Conservation (phyloP, 345 rosid species). For the Rhodamnia rubescens region DNA sequence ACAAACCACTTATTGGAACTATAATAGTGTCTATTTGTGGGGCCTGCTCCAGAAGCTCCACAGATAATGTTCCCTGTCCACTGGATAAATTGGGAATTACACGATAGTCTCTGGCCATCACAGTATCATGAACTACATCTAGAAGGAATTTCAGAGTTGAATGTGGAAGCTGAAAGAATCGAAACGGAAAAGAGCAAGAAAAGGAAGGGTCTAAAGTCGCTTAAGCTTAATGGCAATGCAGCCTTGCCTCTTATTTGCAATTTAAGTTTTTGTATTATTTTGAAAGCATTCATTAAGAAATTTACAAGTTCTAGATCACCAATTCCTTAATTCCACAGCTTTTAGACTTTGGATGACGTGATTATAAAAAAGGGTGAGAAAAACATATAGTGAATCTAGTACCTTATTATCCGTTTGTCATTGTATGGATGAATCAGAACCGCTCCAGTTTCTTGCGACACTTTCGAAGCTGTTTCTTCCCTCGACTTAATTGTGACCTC, state of each 20-base stretch:
- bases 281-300: background rate
- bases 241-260: background rate
- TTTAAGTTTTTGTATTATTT: background rate
- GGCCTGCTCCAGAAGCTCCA: conserved; percentile 77
- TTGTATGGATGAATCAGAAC: conserved; percentile 78
- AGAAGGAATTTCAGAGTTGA: background rate
- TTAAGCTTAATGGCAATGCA: background rate
- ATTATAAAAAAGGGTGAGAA: background rate
- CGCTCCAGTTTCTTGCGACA: conserved; percentile 65
- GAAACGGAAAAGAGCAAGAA: background rate
- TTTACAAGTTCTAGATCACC: background rate
- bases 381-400: background rate
- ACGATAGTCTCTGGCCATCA: background rate
- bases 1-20: conserved; percentile 80
- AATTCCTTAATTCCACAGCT: background rate
- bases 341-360: background rate
- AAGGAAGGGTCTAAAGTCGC: background rate
- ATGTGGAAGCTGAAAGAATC: background rate
- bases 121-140: background rate
- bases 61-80: conserved; percentile 79
- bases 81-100: conserved; percentile 21
- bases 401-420: conserved; percentile 72
- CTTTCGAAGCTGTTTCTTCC: conserved; percentile 49
- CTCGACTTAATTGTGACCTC: conserved; percentile 57
- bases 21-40: conserved; percentile 59